Conservation (phyloP, 208 protist genomes). For the Acanthamoeba royreba region DNA sequence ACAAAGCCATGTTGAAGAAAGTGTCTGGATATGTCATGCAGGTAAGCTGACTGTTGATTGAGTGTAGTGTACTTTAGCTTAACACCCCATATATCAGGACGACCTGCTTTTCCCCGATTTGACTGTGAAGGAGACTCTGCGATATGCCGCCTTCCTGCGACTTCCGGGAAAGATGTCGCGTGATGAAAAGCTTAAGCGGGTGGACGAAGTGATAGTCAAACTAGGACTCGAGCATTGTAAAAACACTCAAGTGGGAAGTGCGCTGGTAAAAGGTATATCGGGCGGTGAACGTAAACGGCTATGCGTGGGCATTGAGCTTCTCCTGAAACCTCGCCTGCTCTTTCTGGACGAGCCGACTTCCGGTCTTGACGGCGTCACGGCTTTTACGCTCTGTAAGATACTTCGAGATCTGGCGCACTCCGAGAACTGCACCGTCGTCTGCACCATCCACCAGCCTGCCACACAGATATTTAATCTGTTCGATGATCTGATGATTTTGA, state of each 20-base stretch:
- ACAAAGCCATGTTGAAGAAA: too few relatives aligned
- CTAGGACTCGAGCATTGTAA: background rate
- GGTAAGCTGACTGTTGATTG: too few relatives aligned
- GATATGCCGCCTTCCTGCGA: background rate
- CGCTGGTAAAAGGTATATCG: slow-evolving; percentile 33
- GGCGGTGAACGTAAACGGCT: slow-evolving; percentile 58
- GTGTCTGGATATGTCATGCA: too few relatives aligned
- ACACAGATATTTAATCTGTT: background rate
- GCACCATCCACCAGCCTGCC: slow-evolving; percentile 51
- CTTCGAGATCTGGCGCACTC: background rate
- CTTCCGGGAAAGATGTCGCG: background rate
- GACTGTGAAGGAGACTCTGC: slow-evolving; percentile 45
- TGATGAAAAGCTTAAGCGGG: background rate
- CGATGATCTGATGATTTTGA: slow-evolving; percentile 37
- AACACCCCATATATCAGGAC: too few relatives aligned
- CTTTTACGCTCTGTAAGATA: background rate
- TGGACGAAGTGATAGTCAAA: background rate
- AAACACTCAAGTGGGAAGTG: background rate
- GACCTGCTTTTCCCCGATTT: too few relatives aligned
- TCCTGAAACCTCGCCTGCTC: slow-evolving; percentile 31
- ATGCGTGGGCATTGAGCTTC: slow-evolving; percentile 17
- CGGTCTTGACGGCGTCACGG: background rate
- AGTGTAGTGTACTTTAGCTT: too few relatives aligned
- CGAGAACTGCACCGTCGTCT: background rate
- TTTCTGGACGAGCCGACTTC: slow-evolving; percentile 48